Conservation (phyloP, 768 basidiomycete genomes). For the Podaxis pistillaris region DNA sequence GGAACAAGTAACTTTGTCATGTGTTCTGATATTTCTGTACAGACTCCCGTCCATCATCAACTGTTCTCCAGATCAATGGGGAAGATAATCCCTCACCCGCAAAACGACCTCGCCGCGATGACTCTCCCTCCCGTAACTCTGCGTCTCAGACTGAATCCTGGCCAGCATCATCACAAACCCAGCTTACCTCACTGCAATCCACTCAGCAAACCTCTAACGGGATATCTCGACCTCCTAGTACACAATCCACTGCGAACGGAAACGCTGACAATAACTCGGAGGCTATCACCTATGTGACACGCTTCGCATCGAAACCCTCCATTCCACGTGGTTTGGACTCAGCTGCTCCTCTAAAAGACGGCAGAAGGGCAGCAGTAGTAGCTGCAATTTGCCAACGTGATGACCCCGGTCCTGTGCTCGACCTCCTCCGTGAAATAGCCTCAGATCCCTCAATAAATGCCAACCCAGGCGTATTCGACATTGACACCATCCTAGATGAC, state of each 20-base stretch:
- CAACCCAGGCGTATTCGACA: slow-evolving; percentile 41
- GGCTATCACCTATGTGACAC: slow-evolving; percentile 45
- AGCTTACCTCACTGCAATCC: slow-evolving; percentile 20
- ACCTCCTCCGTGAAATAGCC: slow-evolving; percentile 63
- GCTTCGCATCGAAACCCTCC: slow-evolving; percentile 69
- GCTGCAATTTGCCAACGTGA: slow-evolving; percentile 69
- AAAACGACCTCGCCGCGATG: slow-evolving; percentile 70
- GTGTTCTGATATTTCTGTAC: slow-evolving; percentile 41
- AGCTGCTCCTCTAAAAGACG: slow-evolving; percentile 48
- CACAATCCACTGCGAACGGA: slow-evolving; percentile 42
- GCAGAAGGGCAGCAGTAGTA: slow-evolving; percentile 60
- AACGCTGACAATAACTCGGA: slow-evolving; percentile 37
- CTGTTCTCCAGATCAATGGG: slow-evolving; percentile 46
- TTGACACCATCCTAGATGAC: slow-evolving; percentile 89
- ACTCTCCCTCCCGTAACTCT: slow-evolving; percentile 31
- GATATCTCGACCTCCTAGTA: slow-evolving; percentile 45
- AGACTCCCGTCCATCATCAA: slow-evolving; percentile 52
- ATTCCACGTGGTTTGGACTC: slow-evolving; percentile 52
- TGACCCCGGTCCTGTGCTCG: slow-evolving; percentile 60
- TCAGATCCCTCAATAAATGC: slow-evolving; percentile 38
- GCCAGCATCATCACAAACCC: slow-evolving; percentile 33
- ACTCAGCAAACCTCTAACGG: slow-evolving; percentile 40
- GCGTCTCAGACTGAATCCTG: slow-evolving; percentile 32
- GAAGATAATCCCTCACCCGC: slow-evolving; percentile 66
- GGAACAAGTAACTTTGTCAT: slow-evolving; percentile 2